Conservation (phyloP, 331 rosid genomes). For the Phaseolus coccineus region DNA sequence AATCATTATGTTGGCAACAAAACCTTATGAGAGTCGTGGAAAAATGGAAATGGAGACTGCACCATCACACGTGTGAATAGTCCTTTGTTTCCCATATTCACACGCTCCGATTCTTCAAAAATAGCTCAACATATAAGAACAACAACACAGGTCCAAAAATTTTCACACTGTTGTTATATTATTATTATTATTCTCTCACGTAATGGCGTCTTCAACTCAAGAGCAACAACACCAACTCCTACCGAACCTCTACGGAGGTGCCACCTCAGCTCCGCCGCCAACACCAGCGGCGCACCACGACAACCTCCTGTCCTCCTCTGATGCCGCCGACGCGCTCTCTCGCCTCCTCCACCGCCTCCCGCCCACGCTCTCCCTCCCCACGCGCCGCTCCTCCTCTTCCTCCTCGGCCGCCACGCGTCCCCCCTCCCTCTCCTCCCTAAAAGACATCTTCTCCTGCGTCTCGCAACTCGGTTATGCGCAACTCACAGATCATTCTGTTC, state of each 20-base stretch:
- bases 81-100: slow-evolving; percentile 6
- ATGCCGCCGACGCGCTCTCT: slow-evolving; percentile 75
- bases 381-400: slow-evolving; percentile 52
- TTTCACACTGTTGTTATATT: slow-evolving; percentile 4
- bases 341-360: slow-evolving; percentile 81
- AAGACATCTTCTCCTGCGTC: slow-evolving; percentile 50
- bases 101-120: slow-evolving; percentile 11
- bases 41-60: neutral
- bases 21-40: neutral
- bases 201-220: slow-evolving; percentile 71
- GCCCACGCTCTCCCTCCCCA: slow-evolving; percentile 75
- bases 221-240: slow-evolving; percentile 48
- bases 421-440: slow-evolving; percentile 52
- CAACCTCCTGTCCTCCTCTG: slow-evolving; percentile 52
- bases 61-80: slow-evolving; percentile 28
- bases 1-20: neutral
- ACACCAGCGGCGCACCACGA: slow-evolving; percentile 63
- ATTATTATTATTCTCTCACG: slow-evolving; percentile 6
- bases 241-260: slow-evolving; percentile 58
- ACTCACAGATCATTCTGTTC: slow-evolving; percentile 63
- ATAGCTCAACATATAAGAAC: neutral
- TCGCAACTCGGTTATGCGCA: slow-evolving; percentile 73
- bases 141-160: neutral
- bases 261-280: slow-evolving; percentile 95
- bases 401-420: slow-evolving; percentile 55